These are phyloP conservation scores for Plasmodium falciparum DNA, from an alignment of 169 alveolate species.

Conservation along the genomic window DNA sequence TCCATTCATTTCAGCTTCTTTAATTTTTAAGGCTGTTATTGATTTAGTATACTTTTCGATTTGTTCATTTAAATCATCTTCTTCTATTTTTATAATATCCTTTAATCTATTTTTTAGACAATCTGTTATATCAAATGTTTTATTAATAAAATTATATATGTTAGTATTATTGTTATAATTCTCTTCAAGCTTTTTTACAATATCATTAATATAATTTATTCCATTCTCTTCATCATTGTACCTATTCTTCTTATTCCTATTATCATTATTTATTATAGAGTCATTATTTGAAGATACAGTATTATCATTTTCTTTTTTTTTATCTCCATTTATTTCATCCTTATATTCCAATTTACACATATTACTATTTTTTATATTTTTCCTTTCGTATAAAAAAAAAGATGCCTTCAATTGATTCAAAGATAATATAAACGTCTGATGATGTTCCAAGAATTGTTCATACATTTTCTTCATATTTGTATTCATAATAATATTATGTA, in stretches of 20 bases:
- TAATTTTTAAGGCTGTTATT: conserved; percentile 44
- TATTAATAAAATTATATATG: conserved; percentile 21
- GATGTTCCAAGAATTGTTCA: conserved; percentile 45
- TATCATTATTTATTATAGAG: no score
- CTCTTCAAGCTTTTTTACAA: conserved; percentile 16
- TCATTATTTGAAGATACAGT: no score
- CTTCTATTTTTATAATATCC: conserved; percentile 6
- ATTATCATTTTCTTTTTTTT: no score
- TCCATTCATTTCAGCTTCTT: conserved; percentile 77
- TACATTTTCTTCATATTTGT: conserved; percentile 47
- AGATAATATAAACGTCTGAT: conserved; percentile 4
- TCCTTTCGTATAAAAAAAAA: not conserved
- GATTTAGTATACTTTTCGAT: conserved; percentile 31
- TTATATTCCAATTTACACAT: not conserved
- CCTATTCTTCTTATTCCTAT: no score
- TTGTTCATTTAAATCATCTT: conserved; percentile 26
- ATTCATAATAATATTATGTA: conserved; percentile 47
- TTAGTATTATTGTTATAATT: conserved; percentile 9
- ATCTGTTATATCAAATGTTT: conserved; percentile 15
- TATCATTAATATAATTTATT: conserved; percentile 2
- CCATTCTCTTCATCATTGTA: not conserved
- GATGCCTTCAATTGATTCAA: conserved; percentile 4
- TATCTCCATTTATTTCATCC: not conserved
- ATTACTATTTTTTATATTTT: not conserved
- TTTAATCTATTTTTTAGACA: conserved; percentile 14